These are phyloP conservation scores for Quercus variabilis DNA, from an alignment of 306 rosid species.

Conservation along the genomic window DNA sequence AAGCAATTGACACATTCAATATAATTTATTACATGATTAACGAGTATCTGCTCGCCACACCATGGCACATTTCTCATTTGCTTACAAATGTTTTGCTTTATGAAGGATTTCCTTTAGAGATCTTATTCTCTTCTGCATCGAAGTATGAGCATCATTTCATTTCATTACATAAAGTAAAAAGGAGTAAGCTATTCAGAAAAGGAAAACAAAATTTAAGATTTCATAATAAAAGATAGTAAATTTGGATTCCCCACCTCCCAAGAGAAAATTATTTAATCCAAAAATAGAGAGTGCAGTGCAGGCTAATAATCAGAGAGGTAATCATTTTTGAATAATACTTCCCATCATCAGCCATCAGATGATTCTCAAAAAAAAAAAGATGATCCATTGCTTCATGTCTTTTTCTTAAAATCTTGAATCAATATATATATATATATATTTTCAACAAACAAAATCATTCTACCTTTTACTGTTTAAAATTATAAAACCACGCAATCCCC, in stretches of 20 bases:
- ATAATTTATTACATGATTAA: too few species aligned
- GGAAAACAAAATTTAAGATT: not conserved
- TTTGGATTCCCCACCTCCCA: conserved; percentile 41
- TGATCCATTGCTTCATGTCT: not conserved
- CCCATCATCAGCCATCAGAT: conserved; percentile 59
- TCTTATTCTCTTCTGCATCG: conserved; percentile 28
- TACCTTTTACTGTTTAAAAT: conserved; percentile 45
- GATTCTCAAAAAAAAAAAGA: too few species aligned
- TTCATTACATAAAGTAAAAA: conserved; percentile 11
- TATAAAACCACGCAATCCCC: conserved; percentile 41
- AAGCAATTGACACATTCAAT: too few species aligned
- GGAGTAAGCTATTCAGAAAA: conserved; percentile 10
- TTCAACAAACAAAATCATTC: conserved; percentile 52
- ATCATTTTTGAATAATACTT: conserved; percentile 90
- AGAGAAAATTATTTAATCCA: conserved; percentile 31
- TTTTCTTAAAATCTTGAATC: conserved; percentile 5
- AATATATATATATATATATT: not conserved
- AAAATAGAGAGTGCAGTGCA: conserved; percentile 31
- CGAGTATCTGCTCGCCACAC: not conserved
- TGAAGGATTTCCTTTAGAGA: not conserved
- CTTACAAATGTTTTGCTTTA: not conserved
- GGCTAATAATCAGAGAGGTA: conserved; percentile 48
- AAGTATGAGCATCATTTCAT: conserved; percentile 52
- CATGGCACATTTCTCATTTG: not conserved
- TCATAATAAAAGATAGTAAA: conserved; percentile 16